Percentiles rank a stretch among this genome's conserved stretches.
phyloP scores from a whole-genome alignment of 2,329 filamentous ascomycete genomes.

The Raffaelea deltoideospora region DNA sequence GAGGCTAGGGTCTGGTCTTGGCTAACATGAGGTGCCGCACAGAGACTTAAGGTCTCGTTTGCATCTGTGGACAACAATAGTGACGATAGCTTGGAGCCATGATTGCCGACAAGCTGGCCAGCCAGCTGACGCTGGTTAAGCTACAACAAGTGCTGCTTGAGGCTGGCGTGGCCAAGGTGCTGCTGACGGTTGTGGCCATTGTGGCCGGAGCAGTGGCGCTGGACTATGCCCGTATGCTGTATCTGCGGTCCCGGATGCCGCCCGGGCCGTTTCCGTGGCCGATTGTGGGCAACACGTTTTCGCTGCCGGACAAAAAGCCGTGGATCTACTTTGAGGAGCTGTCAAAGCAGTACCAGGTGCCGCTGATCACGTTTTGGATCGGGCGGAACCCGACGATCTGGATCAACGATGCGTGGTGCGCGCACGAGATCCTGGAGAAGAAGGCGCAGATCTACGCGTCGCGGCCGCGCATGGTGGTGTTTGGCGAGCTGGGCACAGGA shows the following conservation, averaged over 20 bases:
- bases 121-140: constrained; percentile 10
- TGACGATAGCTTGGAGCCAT: too few relatives aligned
- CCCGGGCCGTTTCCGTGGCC: constrained; percentile 38
- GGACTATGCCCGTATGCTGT: constrained; percentile 35
- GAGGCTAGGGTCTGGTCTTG: too few relatives aligned
- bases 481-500: constrained; percentile 27
- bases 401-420: constrained; percentile 32
- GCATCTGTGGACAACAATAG: too few relatives aligned
- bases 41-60: too few relatives aligned
- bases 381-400: constrained; percentile 30
- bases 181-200: constrained; percentile 11
- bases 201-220: constrained; percentile 14
- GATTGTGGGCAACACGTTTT: constrained; percentile 39
- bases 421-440: constrained; percentile 39
- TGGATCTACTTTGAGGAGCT: constrained; percentile 43
- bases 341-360: constrained; percentile 30
- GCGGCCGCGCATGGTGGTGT: constrained; percentile 32
- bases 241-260: constrained; percentile 32
- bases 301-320: constrained; percentile 36
- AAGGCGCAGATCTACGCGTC: constrained; percentile 34
- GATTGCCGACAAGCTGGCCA: constrained; percentile 11
- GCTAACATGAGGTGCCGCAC: too few relatives aligned
- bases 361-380: constrained; percentile 41
- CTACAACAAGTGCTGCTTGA: constrained; percentile 12
- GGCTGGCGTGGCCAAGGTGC: constrained; percentile 7